Evolutionary conservation across 148 eudicot genomes (phyloP).

Genomic region (Euryodendron excelsum): DNA sequence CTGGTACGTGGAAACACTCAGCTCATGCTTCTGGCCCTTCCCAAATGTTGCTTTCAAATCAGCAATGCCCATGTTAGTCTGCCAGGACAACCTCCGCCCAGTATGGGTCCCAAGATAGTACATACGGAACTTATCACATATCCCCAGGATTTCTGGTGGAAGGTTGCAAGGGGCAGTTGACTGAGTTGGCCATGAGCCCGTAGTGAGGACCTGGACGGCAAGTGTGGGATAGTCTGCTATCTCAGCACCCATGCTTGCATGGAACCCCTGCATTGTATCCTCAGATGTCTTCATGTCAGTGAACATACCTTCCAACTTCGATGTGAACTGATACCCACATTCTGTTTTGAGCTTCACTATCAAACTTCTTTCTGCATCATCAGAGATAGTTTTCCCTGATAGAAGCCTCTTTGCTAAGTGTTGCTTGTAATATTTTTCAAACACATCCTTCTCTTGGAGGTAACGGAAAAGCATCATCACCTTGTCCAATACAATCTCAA

Average conservation of each 20-base stretch:
- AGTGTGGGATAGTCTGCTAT: constrained; percentile 49
- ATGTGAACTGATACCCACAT: constrained; percentile 68
- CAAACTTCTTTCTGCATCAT: constrained; percentile 66
- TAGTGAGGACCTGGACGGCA: constrained; percentile 60
- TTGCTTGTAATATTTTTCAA: constrained; percentile 66
- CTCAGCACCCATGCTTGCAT: constrained; percentile 48
- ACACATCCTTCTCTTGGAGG: constrained; percentile 70
- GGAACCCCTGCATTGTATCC: constrained; percentile 64
- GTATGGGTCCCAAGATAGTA: constrained; percentile 72
- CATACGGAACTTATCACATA: constrained; percentile 61
- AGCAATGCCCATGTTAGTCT: constrained; percentile 68
- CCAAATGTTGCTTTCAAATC: constrained; percentile 67
- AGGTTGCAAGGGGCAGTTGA: constrained; percentile 56
- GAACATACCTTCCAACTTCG: constrained; percentile 70
- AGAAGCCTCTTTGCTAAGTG: constrained; percentile 69
- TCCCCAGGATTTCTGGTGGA: constrained; percentile 52
- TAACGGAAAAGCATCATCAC: constrained; percentile 69
- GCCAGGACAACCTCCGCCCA: constrained; percentile 73
- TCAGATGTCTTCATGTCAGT: constrained; percentile 67
- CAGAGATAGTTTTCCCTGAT: constrained; percentile 57
- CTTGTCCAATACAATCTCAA: constrained; percentile 61
- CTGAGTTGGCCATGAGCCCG: constrained; percentile 77
- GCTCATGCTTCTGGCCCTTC: constrained; percentile 66
- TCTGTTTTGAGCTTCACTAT: constrained; percentile 69
- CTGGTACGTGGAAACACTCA: constrained; percentile 71